A percentile compares a stretch with the other conserved stretches of the same genome.
phyloP scores from a whole-genome alignment of 164 flowering plant species.

The Euptelea pleiosperma region DNA sequence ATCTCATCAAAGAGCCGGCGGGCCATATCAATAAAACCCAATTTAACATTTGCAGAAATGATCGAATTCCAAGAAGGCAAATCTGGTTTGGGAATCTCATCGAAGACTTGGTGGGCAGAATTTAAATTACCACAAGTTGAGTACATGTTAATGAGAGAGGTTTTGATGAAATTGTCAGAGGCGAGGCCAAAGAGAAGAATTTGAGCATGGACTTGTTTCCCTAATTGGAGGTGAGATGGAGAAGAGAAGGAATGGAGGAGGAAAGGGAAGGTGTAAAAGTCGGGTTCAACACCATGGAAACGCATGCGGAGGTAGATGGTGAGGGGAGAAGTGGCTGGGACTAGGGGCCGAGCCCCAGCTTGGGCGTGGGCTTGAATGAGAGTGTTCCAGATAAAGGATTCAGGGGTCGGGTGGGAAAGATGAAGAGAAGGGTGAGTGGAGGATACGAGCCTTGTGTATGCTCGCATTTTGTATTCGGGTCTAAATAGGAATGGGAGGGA shows the following conservation, averaged over 20 bases:
- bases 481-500: too few relatives aligned
- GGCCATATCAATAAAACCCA: slow-evolving; percentile 23
- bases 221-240: slow-evolving; percentile 20
- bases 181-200: slow-evolving; percentile 19
- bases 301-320: slow-evolving; percentile 32
- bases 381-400: slow-evolving; percentile 36
- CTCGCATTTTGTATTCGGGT: too few relatives aligned
- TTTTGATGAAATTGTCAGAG: slow-evolving; percentile 22
- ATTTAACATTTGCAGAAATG: slow-evolving; percentile 19
- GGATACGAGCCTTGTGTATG: slow-evolving; percentile 20
- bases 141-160: slow-evolving; percentile 32
- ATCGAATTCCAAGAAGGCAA: slow-evolving; percentile 39
- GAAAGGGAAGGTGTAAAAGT: slow-evolving; percentile 36
- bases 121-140: slow-evolving; percentile 22
- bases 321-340: slow-evolving; percentile 13
- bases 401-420: slow-evolving; percentile 23
- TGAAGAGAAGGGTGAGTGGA: slow-evolving; percentile 27
- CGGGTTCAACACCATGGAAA: slow-evolving; percentile 27
- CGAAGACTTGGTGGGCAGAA: slow-evolving; percentile 28
- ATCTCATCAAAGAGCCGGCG: slow-evolving; percentile 27
- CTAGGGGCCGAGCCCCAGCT: too few relatives aligned
- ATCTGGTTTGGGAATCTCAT: slow-evolving; percentile 27
- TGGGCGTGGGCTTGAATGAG: slow-evolving; percentile 25
- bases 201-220: slow-evolving; percentile 22
- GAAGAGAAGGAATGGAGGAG: slow-evolving; percentile 29